Evolutionary conservation across 2,329 filamentous ascomycete genomes (phyloP).

Genomic region (Colletotrichum australisinense): DNA sequence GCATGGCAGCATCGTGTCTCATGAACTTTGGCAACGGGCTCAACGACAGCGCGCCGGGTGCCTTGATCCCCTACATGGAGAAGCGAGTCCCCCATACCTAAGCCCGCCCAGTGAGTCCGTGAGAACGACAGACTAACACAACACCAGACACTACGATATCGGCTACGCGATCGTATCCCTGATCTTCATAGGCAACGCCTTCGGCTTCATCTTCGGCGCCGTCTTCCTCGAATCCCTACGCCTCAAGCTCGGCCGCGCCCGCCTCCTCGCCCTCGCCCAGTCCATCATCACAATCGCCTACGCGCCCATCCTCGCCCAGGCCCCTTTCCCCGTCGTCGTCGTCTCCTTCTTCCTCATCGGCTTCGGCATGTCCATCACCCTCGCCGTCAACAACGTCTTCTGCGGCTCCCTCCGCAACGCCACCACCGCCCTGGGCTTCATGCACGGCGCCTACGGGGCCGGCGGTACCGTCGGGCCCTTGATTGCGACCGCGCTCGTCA

Average conservation of each 20-base stretch:
- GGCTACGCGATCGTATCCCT: conserved; percentile 83
- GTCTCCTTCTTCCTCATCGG: conserved; percentile 77
- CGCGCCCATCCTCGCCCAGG: conserved; percentile 72
- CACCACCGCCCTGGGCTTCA: conserved; percentile 67
- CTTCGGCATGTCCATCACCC: conserved; percentile 65
- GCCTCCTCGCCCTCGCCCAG: conserved; percentile 70
- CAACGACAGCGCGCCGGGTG: conserved; percentile 81
- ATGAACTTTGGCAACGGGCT: conserved; percentile 77
- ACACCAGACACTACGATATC: conserved; percentile 72
- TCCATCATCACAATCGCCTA: conserved; percentile 69
- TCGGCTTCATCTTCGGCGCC: conserved; percentile 81
- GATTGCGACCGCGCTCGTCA: conserved; percentile 79
- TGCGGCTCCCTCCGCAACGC: conserved; percentile 64
- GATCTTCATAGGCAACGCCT: conserved; percentile 82
- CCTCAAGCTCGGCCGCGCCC: conserved; percentile 72
- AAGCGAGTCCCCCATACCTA: conserved; percentile 48
- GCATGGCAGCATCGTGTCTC: conserved; percentile 72
- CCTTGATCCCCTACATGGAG: conserved; percentile 85
- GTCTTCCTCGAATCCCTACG: conserved; percentile 75
- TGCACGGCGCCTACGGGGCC: conserved; percentile 76
- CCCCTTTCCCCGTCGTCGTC: conserved; percentile 77
- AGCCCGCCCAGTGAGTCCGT: too few relatives aligned
- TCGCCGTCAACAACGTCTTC: conserved; percentile 70
- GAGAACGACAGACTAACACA: background rate
- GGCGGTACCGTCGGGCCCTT: conserved; percentile 77